Evolutionary conservation across 2,329 filamentous ascomycete genomes (phyloP), one percentile per base, ranked within the genome.

Genomic region (Penicillium occitanis): DNA sequence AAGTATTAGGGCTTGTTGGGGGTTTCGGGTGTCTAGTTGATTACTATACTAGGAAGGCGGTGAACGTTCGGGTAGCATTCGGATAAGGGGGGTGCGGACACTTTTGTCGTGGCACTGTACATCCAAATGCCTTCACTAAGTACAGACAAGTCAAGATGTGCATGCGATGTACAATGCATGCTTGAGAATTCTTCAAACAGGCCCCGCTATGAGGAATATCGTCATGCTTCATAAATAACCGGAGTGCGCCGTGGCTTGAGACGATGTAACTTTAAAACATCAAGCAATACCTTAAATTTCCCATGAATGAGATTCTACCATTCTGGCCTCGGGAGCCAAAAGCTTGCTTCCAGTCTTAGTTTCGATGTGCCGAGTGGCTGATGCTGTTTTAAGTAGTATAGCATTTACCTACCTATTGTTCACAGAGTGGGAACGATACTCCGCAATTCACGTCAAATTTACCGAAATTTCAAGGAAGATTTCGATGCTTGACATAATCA

Each of bases 261-360:
- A 35, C 19, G 57, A 59, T 44, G 35, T 44, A 28, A 37, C 33
- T 14, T 33, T 59, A 37, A 59, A 44, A 30, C 57, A 59, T 44
- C 13, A 30, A 59, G 22, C 57, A 44, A 40, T 44, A n/a, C 57
- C 17, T 10, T 22, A n/a, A 44, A 59, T 59, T 59, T 59, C 57
- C 57, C 57, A 59, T 59, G 57, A 59, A 59, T 59, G 35, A 59
- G 57, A 28, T 44, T 30, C 6, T 28, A 11, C 13, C 19, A 42
- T 44, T 30, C 13, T 28, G 33, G 22, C 19, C 37, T 59, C 57
- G 10, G 57, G 37, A 44, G 57, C 37, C 19, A 40, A 59, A 30
- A 59, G 19, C 35, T 44, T 59, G 30, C 35, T 30, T 35, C 30
- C 25, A 59, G 7, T 40, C 57, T 44, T 11, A 8, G 1, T 17